Conservation (phyloP, 331 rosid genomes). For the Rhamnella rubrinervis region DNA sequence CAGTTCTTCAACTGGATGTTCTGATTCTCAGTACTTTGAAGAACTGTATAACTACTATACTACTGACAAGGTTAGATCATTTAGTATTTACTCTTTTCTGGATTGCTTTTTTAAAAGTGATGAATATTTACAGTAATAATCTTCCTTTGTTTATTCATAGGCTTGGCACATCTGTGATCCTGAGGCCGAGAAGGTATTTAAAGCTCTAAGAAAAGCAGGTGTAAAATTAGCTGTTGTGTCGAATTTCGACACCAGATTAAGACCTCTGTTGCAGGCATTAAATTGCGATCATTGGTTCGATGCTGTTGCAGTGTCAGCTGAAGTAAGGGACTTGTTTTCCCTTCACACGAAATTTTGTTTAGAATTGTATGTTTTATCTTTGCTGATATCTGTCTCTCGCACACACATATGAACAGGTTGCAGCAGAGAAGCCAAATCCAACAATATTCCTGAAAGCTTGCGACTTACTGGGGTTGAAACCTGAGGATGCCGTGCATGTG, state of each 20-base stretch:
- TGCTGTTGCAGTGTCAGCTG: conserved; percentile 97
- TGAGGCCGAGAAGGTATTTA: conserved; percentile 67
- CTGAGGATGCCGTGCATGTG: conserved; percentile 92
- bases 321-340: conserved; percentile 42
- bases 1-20: conserved; percentile 85
- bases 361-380: not conserved
- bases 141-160: conserved; percentile 29
- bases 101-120: not conserved
- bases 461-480: conserved; percentile 72
- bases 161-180: conserved; percentile 99
- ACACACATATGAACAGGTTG: conserved; percentile 49
- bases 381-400: not conserved
- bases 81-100: conserved; percentile 4
- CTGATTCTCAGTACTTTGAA: conserved; percentile 93
- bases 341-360: not conserved
- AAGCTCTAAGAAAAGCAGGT: conserved; percentile 71
- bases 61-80: conserved; percentile 70
- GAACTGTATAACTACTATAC: conserved; percentile 80
- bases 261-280: conserved; percentile 76
- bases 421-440: conserved; percentile 95
- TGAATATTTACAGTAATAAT: conserved; percentile 18
- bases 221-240: conserved; percentile 86
- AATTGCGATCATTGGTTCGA: conserved; percentile 93
- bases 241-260: conserved; percentile 86
- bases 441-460: conserved; percentile 96